phyloP scores from a whole-genome alignment of 169 alveolate genomes.

The Plasmodium gaboni region DNA sequence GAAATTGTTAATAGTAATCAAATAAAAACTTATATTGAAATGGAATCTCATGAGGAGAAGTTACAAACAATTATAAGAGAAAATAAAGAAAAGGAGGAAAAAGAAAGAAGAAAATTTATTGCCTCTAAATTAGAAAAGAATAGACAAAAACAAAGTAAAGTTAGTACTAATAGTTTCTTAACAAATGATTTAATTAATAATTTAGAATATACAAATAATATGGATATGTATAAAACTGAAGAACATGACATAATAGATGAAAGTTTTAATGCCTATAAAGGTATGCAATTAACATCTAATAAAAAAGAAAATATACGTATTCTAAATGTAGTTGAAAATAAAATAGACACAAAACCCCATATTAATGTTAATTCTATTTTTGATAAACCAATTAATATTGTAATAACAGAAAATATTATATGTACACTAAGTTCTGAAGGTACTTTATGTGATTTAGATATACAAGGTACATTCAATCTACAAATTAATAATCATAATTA shows the following conservation, averaged over 20 bases:
- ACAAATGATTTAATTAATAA: constrained; percentile 37
- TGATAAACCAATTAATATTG: constrained; percentile 53
- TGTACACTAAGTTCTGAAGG: constrained; percentile 77
- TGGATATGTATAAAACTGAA: constrained; percentile 44
- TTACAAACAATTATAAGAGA: constrained; percentile 81
- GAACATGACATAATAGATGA: constrained; percentile 42
- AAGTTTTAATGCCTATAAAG: constrained; percentile 36
- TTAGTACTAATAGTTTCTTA: constrained; percentile 29
- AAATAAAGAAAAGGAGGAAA: constrained; percentile 90
- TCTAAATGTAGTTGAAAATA: constrained; percentile 55
- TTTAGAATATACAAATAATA: constrained; percentile 33
- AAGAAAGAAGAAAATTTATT: constrained; percentile 89
- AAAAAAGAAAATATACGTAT: constrained; percentile 53
- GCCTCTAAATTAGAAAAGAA: constrained; percentile 93
- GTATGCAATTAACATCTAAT: constrained; percentile 25
- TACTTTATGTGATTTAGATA: constrained; percentile 73
- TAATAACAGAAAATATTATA: constrained; percentile 43
- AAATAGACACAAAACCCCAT: constrained; percentile 32
- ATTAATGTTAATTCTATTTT: constrained; percentile 67
- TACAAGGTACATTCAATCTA: constrained; percentile 68
- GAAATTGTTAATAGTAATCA: constrained; percentile 84
- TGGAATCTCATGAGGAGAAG: constrained; percentile 88
- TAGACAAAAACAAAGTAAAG: constrained; percentile 81
- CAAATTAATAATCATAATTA: constrained; percentile 73
- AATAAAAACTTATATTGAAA: constrained; percentile 83